A percentile compares a stretch with the other conserved stretches of the same genome.
Conservation (phyloP, 1,284 basidiomycete genomes). For the Rugosomyces carneus region DNA sequence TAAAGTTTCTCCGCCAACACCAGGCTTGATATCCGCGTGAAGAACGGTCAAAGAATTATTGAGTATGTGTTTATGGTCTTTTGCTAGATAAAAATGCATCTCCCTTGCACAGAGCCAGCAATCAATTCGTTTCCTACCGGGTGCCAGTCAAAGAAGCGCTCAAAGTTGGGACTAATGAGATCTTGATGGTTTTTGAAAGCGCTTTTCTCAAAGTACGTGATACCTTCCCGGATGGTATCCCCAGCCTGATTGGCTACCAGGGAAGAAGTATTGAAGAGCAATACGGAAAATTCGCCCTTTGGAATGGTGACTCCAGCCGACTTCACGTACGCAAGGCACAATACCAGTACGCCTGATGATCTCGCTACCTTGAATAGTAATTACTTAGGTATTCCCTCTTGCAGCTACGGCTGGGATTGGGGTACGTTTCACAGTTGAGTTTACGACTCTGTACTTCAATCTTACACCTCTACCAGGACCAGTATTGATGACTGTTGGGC, state of each 20-base stretch:
- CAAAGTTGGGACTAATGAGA: constrained; percentile 55
- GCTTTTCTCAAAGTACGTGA: constrained; percentile 60
- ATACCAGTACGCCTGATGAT: constrained; percentile 55
- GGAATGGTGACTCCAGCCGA: constrained; percentile 86
- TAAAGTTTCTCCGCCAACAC: background rate
- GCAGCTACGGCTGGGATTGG: constrained; percentile 83
- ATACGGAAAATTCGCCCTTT: constrained; percentile 55
- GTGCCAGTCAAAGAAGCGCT: constrained; percentile 50
- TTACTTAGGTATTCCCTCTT: background rate
- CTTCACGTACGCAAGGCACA: constrained; percentile 86
- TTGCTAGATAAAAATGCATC: background rate
- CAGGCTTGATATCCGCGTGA: constrained; percentile 4
- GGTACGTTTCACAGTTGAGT: constrained; percentile 36
- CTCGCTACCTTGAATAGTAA: background rate
- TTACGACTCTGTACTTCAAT: background rate
- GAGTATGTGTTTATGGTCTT: constrained; percentile 35
- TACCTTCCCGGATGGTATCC: background rate
- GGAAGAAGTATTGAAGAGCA: constrained; percentile 61
- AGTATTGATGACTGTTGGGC: constrained; percentile 70
- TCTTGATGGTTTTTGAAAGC: constrained; percentile 68
- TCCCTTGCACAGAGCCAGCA: constrained; percentile 34
- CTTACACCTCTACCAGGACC: constrained; percentile 42
- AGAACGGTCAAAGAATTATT: constrained; percentile 70
- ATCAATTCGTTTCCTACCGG: constrained; percentile 76
- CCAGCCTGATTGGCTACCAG: constrained; percentile 25